Base-by-base conservation (phyloP, 345 rosid species). In the Brassica nigra region DNA sequence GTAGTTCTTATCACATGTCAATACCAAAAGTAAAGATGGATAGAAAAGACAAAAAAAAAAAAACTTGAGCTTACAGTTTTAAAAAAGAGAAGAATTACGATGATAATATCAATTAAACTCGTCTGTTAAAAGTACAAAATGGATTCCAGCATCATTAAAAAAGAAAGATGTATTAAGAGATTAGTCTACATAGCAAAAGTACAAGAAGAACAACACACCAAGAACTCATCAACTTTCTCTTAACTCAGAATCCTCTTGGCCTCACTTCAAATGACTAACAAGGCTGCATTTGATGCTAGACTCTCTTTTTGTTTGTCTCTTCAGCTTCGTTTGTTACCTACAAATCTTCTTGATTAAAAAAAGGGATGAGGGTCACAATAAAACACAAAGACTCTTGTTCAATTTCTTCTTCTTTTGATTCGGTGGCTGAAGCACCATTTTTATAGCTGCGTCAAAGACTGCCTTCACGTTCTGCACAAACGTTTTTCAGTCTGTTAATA, bases 341-440 rank as follows among this genome's bases (percentile, higher is more conserved):
- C 3, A 28, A 62, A 12, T 62, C 66, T 11, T 62, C 9, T 28
- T 27, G 7, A n/a, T 68, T 5, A 18, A 18, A 18, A 18, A 5
- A n/a, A 27, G 59, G 71, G 68, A 61, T 52, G 81, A 49, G 18
- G 57, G 71, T 81, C 78, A 82, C 84, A 82, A 77, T 71, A 82
- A 62, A 39, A 42, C 23, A 2, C 84, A 81, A 8, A 62, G 78
- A 34, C 74, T 77, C 78, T 82, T 77, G 66, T 77, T 82, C 73
- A 79, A 82, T 86, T 90, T 92, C 91, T 91, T 92, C 81, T 92
- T 92, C 92, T 91, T 89, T 73, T 87, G 88, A 74, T 90, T 92
- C 0, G 97, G 97, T 6, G 97, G 97, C 77, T 92, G 96, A 71
- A 92, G 97, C 79, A 91, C 97, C 12, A 92, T 96, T 80, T 82